Base-by-base conservation (phyloP, 306 rosid genomes). In the Crataegus laevigata region DNA sequence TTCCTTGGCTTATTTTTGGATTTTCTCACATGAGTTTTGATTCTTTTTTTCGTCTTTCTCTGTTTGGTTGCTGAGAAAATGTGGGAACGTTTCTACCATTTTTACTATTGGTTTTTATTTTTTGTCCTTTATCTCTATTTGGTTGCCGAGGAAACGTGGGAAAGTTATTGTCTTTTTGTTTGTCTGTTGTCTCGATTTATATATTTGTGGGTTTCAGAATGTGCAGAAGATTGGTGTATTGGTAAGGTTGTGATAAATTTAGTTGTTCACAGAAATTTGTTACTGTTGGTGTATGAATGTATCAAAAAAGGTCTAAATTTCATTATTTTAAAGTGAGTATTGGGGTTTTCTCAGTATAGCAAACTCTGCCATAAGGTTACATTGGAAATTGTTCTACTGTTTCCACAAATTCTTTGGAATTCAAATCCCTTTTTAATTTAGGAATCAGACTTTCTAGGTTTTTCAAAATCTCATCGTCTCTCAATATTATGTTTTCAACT, bases 51-150 rank as follows among this genome's bases (percentile, higher is more conserved):
- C 29, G 29, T 40, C 19, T 50, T 60, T 3, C 34, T 70, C 30
- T 71, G 40, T 22, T 75, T 79, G 71, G 75, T 77, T 69, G 30
- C 28, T 13, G 50, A 73, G 68, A 30, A 42, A 68, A 25, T 76
- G 55, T 38, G 67, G 67, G 55, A 72, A 73, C 38, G 28, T 40
- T 52, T 6, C 21, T 14, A 15, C 40, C 0, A 5, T 72, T 72
- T 10, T 40, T 8, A 28, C 29, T 28, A 13, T 40, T 74, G 50
- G 42, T 36, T 83, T 71, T 66, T 28, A 28, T 62, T 18, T 47
- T 65, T 17, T 62, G 18, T 69, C 29, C n/a, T 67, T 36, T 50
- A 65, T 4, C 28, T 70, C 30, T 71, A 30, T n/a, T 75, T 79
- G 71, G 75, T 79, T 69, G 26, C 38, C 21, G 51, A 73, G 68